A percentile compares a stretch with the other conserved stretches of the same genome.
phyloP scores from a whole-genome alignment of 1,139 yeast genomes.

The Kluyveromyces marxianus region DNA sequence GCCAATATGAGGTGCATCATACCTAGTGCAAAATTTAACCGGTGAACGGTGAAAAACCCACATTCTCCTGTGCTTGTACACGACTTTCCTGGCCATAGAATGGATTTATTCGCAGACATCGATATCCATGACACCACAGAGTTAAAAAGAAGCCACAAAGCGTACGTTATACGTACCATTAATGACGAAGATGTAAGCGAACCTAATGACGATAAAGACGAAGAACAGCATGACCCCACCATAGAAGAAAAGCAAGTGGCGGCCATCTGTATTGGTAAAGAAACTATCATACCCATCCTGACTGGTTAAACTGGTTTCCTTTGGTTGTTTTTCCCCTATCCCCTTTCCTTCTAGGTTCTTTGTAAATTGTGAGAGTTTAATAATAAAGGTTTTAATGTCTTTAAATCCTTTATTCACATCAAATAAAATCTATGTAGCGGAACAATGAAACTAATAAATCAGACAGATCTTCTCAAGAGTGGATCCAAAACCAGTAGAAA shows the following conservation, averaged over 20 bases:
- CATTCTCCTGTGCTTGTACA: constrained; percentile 79
- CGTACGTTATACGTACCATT: constrained; percentile 77
- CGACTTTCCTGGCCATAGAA: constrained; percentile 65
- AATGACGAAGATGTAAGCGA: constrained; percentile 60
- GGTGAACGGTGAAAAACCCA: constrained; percentile 89
- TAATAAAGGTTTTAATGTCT: neutral
- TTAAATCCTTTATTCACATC: neutral
- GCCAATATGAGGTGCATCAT: constrained; percentile 69
- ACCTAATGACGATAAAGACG: constrained; percentile 52
- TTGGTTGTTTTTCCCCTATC: neutral
- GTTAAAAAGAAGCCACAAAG: constrained; percentile 66
- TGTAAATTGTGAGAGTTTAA: no score
- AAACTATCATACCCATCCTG: constrained; percentile 76
- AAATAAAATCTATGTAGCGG: neutral
- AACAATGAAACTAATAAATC: neutral
- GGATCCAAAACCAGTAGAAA: neutral
- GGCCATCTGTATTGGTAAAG: constrained; percentile 54
- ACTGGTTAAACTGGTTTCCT: neutral
- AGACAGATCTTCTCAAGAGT: neutral
- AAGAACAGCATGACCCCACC: constrained; percentile 77
- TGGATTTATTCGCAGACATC: constrained; percentile 75
- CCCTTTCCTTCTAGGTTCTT: no score
- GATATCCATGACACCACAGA: constrained; percentile 80
- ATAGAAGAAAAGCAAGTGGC: constrained; percentile 73
- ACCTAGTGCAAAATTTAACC: constrained; percentile 86